Evolutionary conservation across 768 basidiomycete genomes (phyloP).

Genomic region (Leucocoprinus leucothites): DNA sequence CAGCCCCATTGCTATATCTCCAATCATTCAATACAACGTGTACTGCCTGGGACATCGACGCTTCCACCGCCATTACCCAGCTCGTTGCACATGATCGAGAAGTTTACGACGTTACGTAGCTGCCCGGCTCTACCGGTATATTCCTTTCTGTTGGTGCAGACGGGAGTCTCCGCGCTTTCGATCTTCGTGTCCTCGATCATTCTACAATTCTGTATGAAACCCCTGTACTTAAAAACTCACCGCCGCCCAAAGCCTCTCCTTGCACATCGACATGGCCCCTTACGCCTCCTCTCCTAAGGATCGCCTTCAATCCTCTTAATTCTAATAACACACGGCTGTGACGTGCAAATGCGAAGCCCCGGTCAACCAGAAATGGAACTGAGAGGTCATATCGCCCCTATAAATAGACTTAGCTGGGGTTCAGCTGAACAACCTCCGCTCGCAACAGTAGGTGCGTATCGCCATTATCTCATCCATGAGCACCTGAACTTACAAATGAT

Average conservation of each 20-base stretch:
- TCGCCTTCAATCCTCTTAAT: slow-evolving; percentile 88
- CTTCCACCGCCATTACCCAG: slow-evolving; percentile 90
- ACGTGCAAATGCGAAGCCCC: slow-evolving; percentile 93
- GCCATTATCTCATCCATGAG: neutral
- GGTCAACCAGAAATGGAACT: slow-evolving; percentile 94
- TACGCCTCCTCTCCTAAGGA: slow-evolving; percentile 79
- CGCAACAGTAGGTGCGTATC: slow-evolving; percentile 72
- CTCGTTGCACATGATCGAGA: slow-evolving; percentile 96
- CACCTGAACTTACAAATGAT: neutral
- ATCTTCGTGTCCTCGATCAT: slow-evolving; percentile 93
- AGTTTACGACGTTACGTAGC: slow-evolving; percentile 97
- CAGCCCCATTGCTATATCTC: slow-evolving; percentile 91
- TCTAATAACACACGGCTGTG: slow-evolving; percentile 91
- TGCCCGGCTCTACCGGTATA: slow-evolving; percentile 92
- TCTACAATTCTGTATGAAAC: slow-evolving; percentile 98
- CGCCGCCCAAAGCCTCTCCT: slow-evolving; percentile 54
- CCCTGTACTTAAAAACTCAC: slow-evolving; percentile 70
- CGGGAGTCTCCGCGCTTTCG: slow-evolving; percentile 94
- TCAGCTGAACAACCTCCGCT: slow-evolving; percentile 78
- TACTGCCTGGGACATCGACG: slow-evolving; percentile 98
- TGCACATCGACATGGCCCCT: slow-evolving; percentile 66
- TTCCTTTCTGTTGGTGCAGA: slow-evolving; percentile 99
- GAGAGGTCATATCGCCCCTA: slow-evolving; percentile 73
- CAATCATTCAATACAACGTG: slow-evolving; percentile 99
- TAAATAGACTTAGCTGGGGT: slow-evolving; percentile 92